Evolutionary conservation across 1,284 basidiomycete genomes (phyloP).

Genomic region (Trametes pubescens): DNA sequence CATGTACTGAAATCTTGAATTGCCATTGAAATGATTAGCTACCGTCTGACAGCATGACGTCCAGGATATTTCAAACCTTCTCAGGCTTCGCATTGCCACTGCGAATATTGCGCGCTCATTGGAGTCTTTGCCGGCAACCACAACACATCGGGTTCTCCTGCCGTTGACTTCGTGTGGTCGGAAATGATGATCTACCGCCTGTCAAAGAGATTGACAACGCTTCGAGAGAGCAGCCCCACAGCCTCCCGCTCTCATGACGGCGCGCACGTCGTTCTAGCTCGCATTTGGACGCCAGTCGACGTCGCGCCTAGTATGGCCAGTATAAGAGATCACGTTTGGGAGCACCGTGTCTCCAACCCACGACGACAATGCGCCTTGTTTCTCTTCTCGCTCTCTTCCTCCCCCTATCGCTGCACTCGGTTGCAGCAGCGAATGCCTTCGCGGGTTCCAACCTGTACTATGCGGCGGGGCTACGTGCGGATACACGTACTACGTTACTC

Average conservation of each 20-base stretch:
- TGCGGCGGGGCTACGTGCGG: constrained; percentile 41
- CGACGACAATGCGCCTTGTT: constrained; percentile 3
- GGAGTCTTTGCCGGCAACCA: neutral
- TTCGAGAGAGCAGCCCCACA: neutral
- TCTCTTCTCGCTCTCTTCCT: neutral
- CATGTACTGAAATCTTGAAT: too few relatives aligned
- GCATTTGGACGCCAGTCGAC: neutral
- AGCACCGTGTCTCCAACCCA: neutral
- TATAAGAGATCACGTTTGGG: neutral
- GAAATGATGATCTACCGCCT: neutral
- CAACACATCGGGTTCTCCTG: neutral
- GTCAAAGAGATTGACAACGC: neutral
- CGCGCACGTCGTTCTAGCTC: neutral
- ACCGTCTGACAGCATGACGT: neutral
- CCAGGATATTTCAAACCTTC: neutral
- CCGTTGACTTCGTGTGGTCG: neutral
- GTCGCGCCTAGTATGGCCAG: neutral
- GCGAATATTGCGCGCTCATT: neutral
- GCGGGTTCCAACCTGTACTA: constrained; percentile 46
- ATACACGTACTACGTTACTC: constrained; percentile 39
- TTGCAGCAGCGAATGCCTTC: constrained; percentile 41
- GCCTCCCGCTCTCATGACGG: constrained; percentile 9
- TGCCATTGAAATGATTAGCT: neutral
- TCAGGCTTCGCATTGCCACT: constrained; percentile 2
- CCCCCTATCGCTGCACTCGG: constrained; percentile 7